These are phyloP conservation scores for Ceratobasidium sp. DNA, from an alignment of 1,284 basidiomycete genomes.

Conservation along the genomic window DNA sequence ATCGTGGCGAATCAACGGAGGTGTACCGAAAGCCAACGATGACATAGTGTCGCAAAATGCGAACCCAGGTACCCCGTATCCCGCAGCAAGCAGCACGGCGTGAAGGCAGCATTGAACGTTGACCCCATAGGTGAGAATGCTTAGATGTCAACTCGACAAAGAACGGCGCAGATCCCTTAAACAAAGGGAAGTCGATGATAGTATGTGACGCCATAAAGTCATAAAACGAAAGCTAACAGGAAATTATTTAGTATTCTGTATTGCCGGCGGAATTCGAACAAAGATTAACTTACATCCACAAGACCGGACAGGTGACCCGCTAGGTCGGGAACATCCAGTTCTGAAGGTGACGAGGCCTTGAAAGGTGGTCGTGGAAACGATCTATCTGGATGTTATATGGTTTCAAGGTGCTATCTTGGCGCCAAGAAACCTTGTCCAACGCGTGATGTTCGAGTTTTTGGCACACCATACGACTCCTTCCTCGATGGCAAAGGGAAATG, in stretches of 20 bases:
- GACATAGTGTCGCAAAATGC: neutral
- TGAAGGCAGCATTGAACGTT: neutral
- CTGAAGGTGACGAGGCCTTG: neutral
- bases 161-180: neutral
- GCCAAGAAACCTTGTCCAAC: conserved; percentile 25
- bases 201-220: conserved; percentile 10
- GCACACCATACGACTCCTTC: neutral
- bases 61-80: conserved; percentile 7
- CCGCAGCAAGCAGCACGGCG: neutral
- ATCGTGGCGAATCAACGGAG: conserved; percentile 21
- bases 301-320: neutral
- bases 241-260: neutral
- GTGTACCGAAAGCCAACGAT: conserved; percentile 1
- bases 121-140: neutral
- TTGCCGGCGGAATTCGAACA: neutral
- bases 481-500: conserved; percentile 2
- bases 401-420: conserved; percentile 16
- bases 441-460: neutral
- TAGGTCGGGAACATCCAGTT: neutral
- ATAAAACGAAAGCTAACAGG: neutral
- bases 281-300: conserved; percentile 5
- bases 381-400: neutral
- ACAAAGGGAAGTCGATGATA: neutral
- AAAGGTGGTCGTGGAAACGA: neutral
- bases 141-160: neutral